Evolutionary conservation across 331 rosid species (phyloP), one percentile per base, ranked within the genome.

Genomic region (Quercus tomentella): DNA sequence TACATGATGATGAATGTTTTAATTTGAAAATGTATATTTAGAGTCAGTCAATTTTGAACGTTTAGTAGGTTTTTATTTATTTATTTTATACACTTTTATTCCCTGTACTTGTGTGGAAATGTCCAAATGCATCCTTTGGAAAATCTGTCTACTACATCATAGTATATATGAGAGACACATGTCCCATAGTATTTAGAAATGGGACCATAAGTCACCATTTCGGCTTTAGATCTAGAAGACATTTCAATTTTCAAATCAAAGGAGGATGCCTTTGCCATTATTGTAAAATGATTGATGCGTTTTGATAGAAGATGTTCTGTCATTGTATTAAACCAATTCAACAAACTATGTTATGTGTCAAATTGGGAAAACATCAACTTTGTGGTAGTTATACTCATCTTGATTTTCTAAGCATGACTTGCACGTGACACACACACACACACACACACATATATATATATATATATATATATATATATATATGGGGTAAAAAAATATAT

Each of bases 181-280:
- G 66, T 23, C 66, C 31, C 5, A 26, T 23, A 3, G 31, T 7
- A 9, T 9, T 10, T 22, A 60, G 66, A 22, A 60, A 60, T 60
- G 25, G 15, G 16, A 60, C 66, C 25, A 23, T 3, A 23, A 84
- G 65, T 81, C 84, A 76, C 80, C 72, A 81, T 41, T 83, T 83
- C 30, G 84, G 84, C 88, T 78, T 78, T 66, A 55, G 76, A 31
- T 76, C 73, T 72, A 22, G 62, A 63, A 61, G 18, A 51, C 17
- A 60, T 75, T 72, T 25, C 62, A 66, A 79, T 52, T 75, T 72
- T 25, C 57, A 58, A 81, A 71, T 72, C 83, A 66, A 62, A 70
- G 65, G 45, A 31, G 26, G 23, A 60, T 71, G 66, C 63, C 71
- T 74, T 74, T n/a, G 63, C 54, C 54, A 37, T 56, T 77, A 65